Evolutionary conservation across 129 eudicot species (phyloP), one percentile per base, ranked within the genome.

Genomic region (Centrapalus pauciflorus): DNA sequence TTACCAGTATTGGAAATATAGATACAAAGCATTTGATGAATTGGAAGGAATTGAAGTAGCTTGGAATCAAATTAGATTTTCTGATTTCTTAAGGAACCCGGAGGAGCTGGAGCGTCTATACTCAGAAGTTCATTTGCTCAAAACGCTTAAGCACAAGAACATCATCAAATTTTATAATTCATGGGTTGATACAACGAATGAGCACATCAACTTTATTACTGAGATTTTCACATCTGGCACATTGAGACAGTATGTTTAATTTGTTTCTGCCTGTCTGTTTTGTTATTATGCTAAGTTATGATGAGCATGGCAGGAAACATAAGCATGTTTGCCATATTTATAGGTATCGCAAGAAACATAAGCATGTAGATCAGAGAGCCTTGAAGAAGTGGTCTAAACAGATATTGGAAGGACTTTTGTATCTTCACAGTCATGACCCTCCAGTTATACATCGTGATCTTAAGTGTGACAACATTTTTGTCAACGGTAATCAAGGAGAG

Each of bases 401-500:
- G 76, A 89, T 93, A 49, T 64, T 93, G 69, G 99, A 93, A 81
- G 99, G 99, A 32, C 96, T 93, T 84, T 66, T 65, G 60, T 89
- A 93, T 82, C 99, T 93, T 56, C 99, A 93, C 33, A 74, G 99
- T 79, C 99, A 93, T 74, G 96, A 93, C 25, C 96, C 99, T 20
- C 99, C 99, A 0, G 77, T 93, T 71, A 93, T 93, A 60, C 99
- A 93, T 46, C 96, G 99, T 28, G 99, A 93, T 85, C 71, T 93
- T 33, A 93, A 93, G 81, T 93, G 99, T 63, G 99, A 93, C 73
- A 93, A 93, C 65, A 85, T 93, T 59, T 89, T 93, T 80, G 95
- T 93, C n/a, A 93, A 93, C 72, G 99, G 99, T 4, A 93, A 93
- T 73, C 96, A 93, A 70, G 99, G 99, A 4, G 99, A 93, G 80